These are phyloP conservation scores for Trichosporon coremiiforme DNA, from an alignment of 1,284 basidiomycete genomes.

Conservation along the genomic window DNA sequence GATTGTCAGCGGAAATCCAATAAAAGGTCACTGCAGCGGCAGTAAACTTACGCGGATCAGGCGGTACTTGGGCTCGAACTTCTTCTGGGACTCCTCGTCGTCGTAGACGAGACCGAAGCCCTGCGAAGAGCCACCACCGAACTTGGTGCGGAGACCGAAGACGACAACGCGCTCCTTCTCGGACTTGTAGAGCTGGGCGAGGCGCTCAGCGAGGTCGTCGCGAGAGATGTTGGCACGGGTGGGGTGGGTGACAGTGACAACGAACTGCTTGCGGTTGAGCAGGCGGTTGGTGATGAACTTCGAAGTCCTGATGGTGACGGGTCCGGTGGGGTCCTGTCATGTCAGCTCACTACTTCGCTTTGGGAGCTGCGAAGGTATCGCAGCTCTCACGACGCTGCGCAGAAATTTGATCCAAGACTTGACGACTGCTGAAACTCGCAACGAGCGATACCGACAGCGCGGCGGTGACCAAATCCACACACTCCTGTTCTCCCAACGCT, in stretches of 20 bases:
- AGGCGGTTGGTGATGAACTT: constrained; percentile 99
- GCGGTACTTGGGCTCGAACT: constrained; percentile 96
- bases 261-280: constrained; percentile 81
- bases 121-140: constrained; percentile 97
- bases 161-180: constrained; percentile 65
- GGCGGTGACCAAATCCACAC: not conserved
- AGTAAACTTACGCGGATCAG: constrained; percentile 80
- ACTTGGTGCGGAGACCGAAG: constrained; percentile 79
- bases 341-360: not conserved
- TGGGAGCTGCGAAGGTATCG: not conserved
- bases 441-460: not conserved
- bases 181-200: constrained; percentile 70
- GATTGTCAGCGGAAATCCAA: constrained; percentile 15
- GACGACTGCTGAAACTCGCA: not conserved
- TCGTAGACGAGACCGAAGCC: constrained; percentile 99
- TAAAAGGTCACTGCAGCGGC: not conserved
- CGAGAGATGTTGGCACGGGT: constrained; percentile 93
- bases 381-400: not conserved
- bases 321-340: constrained; percentile 71
- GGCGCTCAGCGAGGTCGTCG: constrained; percentile 89
- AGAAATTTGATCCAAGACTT: constrained; percentile 1
- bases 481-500: not conserved
- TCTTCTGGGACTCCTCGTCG: constrained; percentile 88
- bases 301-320: constrained; percentile 95
- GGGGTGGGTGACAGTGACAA: constrained; percentile 95